Percentiles rank a stretch among this genome's conserved stretches.
Conservation (phyloP, 108 stramenopile genomes). For the Cyclotella kingstonii region DNA sequence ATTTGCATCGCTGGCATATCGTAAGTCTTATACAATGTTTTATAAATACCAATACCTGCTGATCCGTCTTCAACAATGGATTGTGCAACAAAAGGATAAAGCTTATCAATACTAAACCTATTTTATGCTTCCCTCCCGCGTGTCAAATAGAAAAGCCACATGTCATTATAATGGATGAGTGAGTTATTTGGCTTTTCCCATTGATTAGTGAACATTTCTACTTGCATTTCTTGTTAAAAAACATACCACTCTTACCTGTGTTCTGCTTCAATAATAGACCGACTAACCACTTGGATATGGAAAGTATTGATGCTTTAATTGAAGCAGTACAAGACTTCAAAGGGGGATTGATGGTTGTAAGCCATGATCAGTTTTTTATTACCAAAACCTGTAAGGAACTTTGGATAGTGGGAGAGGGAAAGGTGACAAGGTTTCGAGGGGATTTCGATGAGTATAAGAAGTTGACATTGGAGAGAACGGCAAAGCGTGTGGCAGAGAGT, state of each 20-base stretch:
- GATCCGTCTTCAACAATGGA: no score
- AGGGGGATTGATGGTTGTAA: slow-evolving; percentile 92
- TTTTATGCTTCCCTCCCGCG: neutral
- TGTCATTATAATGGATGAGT: slow-evolving; percentile 94
- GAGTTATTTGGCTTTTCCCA: neutral
- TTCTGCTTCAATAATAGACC: neutral
- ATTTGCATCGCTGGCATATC: slow-evolving; percentile 93
- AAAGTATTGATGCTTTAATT: slow-evolving; percentile 95
- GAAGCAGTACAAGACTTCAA: slow-evolving; percentile 80
- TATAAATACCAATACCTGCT: no score
- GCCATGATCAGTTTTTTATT: slow-evolving; percentile 94
- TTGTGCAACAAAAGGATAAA: no score
- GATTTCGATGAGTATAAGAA: slow-evolving; percentile 84
- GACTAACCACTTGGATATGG: slow-evolving; percentile 94
- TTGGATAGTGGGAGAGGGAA: slow-evolving; percentile 83
- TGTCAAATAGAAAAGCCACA: slow-evolving; percentile 75
- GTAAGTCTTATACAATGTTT: no score
- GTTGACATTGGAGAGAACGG: slow-evolving; percentile 68
- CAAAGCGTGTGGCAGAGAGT: slow-evolving; percentile 78
- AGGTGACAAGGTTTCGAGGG: slow-evolving; percentile 69
- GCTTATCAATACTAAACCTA: neutral
- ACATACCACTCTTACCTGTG: neutral
- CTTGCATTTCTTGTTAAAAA: no score
- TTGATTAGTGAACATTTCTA: neutral
- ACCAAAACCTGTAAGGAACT: slow-evolving; percentile 74